A percentile compares a stretch with the other conserved stretches of the same genome.
Conservation (phyloP, 2,329 filamentous ascomycete genomes). For the Coniella vitis region DNA sequence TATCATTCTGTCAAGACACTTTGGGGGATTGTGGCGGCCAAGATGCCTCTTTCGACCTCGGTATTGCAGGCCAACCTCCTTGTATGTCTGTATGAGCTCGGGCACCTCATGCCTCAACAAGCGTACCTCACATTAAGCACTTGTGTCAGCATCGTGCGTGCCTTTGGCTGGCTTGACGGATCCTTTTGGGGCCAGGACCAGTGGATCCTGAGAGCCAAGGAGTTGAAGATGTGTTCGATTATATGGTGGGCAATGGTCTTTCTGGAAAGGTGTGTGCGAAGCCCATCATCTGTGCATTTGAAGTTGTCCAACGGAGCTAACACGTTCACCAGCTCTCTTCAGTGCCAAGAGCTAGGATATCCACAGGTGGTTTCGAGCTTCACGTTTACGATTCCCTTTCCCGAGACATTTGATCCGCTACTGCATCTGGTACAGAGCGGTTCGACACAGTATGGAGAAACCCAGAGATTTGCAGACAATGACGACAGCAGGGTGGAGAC, state of each 20-base stretch:
- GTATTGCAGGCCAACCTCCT: constrained; percentile 24
- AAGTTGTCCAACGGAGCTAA: background rate
- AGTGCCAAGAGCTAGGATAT: constrained; percentile 22
- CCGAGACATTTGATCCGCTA: constrained; percentile 21
- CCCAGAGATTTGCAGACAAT: constrained; percentile 18
- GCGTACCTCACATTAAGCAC: constrained; percentile 23
- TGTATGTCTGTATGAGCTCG: constrained; percentile 24
- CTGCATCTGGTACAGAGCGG: constrained; percentile 12
- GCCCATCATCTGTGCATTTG: background rate
- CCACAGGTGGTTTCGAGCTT: constrained; percentile 19
- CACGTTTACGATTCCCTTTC: constrained; percentile 20
- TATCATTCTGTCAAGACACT: constrained; percentile 24
- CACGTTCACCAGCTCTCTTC: constrained; percentile 17
- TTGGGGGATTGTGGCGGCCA: constrained; percentile 22
- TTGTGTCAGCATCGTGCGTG: constrained; percentile 23
- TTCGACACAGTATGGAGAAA: constrained; percentile 6
- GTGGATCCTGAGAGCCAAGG: constrained; percentile 17
- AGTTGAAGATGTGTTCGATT: constrained; percentile 24
- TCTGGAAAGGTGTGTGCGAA: constrained; percentile 24
- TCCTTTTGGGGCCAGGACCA: constrained; percentile 21
- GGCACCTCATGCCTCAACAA: constrained; percentile 24
- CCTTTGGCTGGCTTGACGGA: constrained; percentile 22
- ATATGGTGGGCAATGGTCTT: constrained; percentile 26
- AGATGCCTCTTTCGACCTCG: constrained; percentile 18
- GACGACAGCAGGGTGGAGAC: constrained; percentile 21